These are phyloP conservation scores for Acanthochlamys bracteata DNA, from an alignment of 106 monocot species.

Conservation along the genomic window DNA sequence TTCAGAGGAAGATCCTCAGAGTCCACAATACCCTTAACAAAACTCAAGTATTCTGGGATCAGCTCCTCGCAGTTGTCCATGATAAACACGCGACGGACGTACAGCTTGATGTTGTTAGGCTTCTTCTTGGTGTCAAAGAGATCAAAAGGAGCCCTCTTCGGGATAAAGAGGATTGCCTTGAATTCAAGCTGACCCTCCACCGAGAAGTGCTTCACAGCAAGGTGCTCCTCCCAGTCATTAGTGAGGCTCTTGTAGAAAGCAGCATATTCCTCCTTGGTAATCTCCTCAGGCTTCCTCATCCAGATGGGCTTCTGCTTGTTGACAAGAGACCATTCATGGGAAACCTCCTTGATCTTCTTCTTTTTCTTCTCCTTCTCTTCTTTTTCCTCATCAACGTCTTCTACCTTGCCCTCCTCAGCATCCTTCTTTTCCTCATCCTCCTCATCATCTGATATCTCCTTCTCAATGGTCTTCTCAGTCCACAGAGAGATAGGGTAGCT, in stretches of 20 bases:
- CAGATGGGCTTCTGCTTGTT: conserved; percentile 87
- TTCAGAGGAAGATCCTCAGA: conserved; percentile 81
- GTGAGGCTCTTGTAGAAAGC: conserved; percentile 82
- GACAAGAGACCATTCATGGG: conserved; percentile 59
- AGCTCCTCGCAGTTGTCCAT: conserved; percentile 86
- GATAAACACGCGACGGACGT: conserved; percentile 75
- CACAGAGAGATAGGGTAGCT: conserved; percentile 78
- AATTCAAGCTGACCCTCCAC: conserved; percentile 82
- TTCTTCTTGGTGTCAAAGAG: conserved; percentile 76
- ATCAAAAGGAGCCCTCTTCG: conserved; percentile 69
- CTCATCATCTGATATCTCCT: conserved; percentile 78
- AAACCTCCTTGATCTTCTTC: conserved; percentile 86
- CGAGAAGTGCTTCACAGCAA: conserved; percentile 73
- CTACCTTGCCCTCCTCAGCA: conserved; percentile 69
- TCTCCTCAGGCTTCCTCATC: conserved; percentile 86
- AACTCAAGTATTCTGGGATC: conserved; percentile 66
- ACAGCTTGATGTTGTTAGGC: conserved; percentile 82
- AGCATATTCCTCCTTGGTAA: conserved; percentile 75
- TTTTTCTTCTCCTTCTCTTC: conserved; percentile 80
- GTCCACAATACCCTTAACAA: conserved; percentile 72
- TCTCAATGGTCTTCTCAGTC: conserved; percentile 74
- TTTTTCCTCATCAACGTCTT: conserved; percentile 75
- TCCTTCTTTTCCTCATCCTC: conserved; percentile 81
- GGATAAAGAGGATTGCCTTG: conserved; percentile 67
- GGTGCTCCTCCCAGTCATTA: conserved; percentile 81